Evolutionary conservation across 192 early-diverging fungal genomes (phyloP).

Genomic region (Backusella parvicylindrica): DNA sequence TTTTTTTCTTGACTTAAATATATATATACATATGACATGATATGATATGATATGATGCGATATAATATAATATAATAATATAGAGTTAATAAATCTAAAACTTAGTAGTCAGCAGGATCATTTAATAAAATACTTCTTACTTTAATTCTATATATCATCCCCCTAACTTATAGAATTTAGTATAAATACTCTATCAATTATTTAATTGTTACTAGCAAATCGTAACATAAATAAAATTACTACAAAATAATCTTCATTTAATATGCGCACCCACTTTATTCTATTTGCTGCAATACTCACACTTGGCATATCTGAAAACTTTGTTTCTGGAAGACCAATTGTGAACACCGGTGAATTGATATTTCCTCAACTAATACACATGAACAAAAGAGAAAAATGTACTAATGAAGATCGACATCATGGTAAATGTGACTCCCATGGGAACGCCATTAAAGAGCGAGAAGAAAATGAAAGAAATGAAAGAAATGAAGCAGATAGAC

Average conservation of each 20-base stretch:
- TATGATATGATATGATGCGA: too few species aligned
- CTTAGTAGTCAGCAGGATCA: not conserved
- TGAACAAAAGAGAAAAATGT: not conserved
- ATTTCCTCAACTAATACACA: not conserved
- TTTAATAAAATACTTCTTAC: not conserved
- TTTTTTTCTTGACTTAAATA: not conserved
- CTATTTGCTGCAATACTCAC: not conserved
- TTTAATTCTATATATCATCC: not conserved
- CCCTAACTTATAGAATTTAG: not conserved
- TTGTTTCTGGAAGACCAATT: not conserved
- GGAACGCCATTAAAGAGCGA: not conserved
- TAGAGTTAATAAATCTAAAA: not conserved
- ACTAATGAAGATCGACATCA: not conserved
- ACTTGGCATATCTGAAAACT: not conserved
- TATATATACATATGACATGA: not conserved
- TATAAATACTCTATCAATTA: not conserved
- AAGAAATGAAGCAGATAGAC: not conserved
- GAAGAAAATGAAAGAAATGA: not conserved
- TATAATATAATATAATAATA: too few species aligned
- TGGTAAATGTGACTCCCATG: not conserved
- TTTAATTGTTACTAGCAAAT: not conserved
- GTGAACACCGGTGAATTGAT: not conserved
- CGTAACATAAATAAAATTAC: not conserved
- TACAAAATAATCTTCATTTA: not conserved
- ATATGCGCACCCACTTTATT: not conserved